These are phyloP conservation scores for Camelina neglecta DNA, from an alignment of 345 rosid species.

Conservation along the genomic window DNA sequence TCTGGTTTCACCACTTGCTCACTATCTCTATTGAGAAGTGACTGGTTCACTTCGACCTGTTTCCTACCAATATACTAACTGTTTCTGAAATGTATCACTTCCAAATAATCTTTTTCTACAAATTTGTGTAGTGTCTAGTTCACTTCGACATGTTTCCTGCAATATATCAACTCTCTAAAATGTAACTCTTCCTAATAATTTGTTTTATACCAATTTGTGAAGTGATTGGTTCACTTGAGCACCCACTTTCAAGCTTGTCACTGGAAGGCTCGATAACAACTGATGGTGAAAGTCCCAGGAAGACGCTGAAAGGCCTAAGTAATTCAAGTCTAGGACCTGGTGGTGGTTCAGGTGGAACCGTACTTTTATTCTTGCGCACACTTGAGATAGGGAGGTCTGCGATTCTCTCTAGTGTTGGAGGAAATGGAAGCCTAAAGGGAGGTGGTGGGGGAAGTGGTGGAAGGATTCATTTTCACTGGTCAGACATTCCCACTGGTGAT, in stretches of 20 bases:
- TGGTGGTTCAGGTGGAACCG: conserved; percentile 96
- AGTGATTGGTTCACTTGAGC: conserved; percentile 96
- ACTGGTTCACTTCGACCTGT: not conserved
- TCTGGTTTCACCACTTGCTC: not conserved
- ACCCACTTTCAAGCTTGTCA: conserved; percentile 75
- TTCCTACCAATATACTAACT: not conserved
- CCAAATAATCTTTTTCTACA: not conserved
- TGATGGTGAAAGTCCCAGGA: conserved; percentile 83
- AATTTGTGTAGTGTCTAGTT: conserved; percentile 6
- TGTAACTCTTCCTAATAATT: conserved; percentile 15
- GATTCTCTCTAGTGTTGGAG: conserved; percentile 67
- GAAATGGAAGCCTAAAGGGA: conserved; percentile 79
- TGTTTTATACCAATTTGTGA: conserved; percentile 40
- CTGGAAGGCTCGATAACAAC: conserved; percentile 77
- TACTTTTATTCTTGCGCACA: conserved; percentile 71
- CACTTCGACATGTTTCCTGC: conserved; percentile 13
- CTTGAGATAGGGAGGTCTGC: conserved; percentile 61
- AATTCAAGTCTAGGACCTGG: conserved; percentile 72
- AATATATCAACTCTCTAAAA: not conserved
- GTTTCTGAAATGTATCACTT: conserved; percentile 3
- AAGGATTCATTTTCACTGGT: conserved; percentile 92
- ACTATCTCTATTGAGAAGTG: conserved; percentile 5
- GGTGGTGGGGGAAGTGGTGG: conserved; percentile 99
- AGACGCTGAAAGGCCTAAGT: conserved; percentile 47
- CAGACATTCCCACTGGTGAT: conserved; percentile 77